Evolutionary conservation across 495 filamentous ascomycete genomes (phyloP), one percentile per base, ranked within the genome.

Genomic region (Aspergillus campestris): DNA sequence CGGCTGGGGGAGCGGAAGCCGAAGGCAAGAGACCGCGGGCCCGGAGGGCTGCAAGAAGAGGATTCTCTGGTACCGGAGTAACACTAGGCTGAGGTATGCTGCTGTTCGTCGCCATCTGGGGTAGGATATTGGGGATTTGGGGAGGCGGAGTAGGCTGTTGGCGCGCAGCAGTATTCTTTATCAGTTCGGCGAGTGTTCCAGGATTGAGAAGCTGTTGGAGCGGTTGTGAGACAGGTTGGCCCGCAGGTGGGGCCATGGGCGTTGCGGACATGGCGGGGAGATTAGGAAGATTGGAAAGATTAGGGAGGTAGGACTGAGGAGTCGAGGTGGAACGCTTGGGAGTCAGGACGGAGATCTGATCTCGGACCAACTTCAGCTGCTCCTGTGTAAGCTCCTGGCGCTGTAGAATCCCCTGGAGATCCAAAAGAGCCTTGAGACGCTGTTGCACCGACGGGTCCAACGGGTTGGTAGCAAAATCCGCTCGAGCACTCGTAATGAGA

Each of bases 381-480:
- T 89, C 80, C 58, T 80, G 82, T 38, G 85, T 80, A 55, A 95
- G 76, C 55, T 87, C 78, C 58, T 87, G 86, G 51, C 72, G 81
- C 57, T 84, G 76, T 64, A 97, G 68, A 56, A 95, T 81, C 38
- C 63, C 77, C 67, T 95, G 84, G 50, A 97, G 76, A 63, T 91
- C 87, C 63, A 94, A 66, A 52, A 97, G 75, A 13, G 90, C 88
- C 62, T 90, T 85, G 57, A 97, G 65, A 56, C 82, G 84, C 48
- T 78, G 79, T 65, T 89, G 82, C 51, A 83, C 73, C 57, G 78
- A 76, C 62, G 72, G 66, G 70, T 95, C 85, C 67, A 78, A 75
- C 33, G 80, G 82, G 62, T 80, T 84, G 40, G 75, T 75, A 49
- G 82, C 83, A 66, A 85, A 84, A 49, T 87, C 82, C 48, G 70